A percentile compares a stretch with the other conserved stretches of the same genome.
phyloP scores from a whole-genome alignment of 139 green algal species.

The Chlorella sp. region DNA sequence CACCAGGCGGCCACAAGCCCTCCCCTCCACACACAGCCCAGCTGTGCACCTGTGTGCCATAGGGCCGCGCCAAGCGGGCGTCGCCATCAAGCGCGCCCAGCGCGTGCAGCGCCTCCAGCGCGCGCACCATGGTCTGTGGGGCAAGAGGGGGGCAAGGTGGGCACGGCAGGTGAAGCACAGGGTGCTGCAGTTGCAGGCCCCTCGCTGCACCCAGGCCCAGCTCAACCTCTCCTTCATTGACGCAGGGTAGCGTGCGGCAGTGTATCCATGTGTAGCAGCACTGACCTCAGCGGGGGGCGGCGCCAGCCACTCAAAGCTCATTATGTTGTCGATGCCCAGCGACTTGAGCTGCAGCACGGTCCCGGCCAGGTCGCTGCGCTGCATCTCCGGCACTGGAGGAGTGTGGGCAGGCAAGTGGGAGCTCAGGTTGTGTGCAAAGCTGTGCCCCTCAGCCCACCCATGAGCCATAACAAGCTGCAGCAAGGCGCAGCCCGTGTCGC shows the following conservation, averaged over 20 bases:
- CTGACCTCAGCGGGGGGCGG: conserved; percentile 66
- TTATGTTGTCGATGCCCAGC: conserved; percentile 95
- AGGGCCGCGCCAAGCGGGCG: conserved; percentile 20
- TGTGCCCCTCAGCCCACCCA: too few relatives aligned
- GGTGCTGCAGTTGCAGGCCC: too few relatives aligned
- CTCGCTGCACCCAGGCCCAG: not conserved
- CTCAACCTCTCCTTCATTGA: too few relatives aligned
- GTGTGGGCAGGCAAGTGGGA: not conserved
- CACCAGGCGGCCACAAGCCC: not conserved
- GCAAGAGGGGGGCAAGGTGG: not conserved
- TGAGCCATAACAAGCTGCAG: too few relatives aligned
- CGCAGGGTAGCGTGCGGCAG: too few relatives aligned
- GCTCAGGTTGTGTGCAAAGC: too few relatives aligned
- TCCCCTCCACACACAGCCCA: too few relatives aligned
- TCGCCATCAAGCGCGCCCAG: conserved; percentile 86
- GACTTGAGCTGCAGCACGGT: conserved; percentile 84
- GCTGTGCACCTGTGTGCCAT: conserved; percentile 22
- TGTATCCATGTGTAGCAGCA: not conserved
- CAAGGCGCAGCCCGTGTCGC: too few relatives aligned
- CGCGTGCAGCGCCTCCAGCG: conserved; percentile 88
- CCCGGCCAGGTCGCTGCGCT: conserved; percentile 90
- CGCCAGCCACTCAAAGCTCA: conserved; percentile 98
- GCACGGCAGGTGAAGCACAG: too few relatives aligned
- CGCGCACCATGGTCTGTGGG: conserved; percentile 96
- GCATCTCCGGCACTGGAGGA: conserved; percentile 92